Percentiles rank a stretch among this genome's conserved stretches.
phyloP scores from a whole-genome alignment of 192 early-diverging fungal species.

The Anaeromyces robustus region DNA sequence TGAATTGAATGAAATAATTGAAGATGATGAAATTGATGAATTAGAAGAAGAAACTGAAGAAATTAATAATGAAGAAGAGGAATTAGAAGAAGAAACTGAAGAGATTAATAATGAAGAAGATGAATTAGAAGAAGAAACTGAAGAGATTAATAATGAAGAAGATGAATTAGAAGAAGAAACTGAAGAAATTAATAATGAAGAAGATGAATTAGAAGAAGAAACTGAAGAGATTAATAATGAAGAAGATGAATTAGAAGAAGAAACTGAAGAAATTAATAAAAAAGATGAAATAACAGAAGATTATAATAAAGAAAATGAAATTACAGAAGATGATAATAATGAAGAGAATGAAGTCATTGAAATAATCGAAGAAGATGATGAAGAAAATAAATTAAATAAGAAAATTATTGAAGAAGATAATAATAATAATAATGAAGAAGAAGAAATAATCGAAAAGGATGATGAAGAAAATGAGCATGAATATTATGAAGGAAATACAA shows the following conservation, averaged over 20 bases:
- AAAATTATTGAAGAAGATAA: too few species aligned
- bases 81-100: neutral
- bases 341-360: neutral
- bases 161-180: neutral
- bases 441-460: too few species aligned
- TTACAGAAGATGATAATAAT: too few species aligned
- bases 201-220: too few species aligned
- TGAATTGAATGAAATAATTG: neutral
- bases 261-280: neutral
- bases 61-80: neutral
- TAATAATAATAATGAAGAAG: too few species aligned
- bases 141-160: neutral
- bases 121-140: neutral
- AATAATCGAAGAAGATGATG: too few species aligned
- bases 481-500: too few species aligned
- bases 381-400: too few species aligned
- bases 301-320: too few species aligned
- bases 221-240: neutral
- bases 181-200: neutral
- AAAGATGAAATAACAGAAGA: too few species aligned
- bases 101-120: neutral
- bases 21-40: neutral
- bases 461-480: too few species aligned
- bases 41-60: neutral
- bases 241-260: neutral